Conservation (phyloP, 768 basidiomycete genomes). For the Auricularia auricula-judae region DNA sequence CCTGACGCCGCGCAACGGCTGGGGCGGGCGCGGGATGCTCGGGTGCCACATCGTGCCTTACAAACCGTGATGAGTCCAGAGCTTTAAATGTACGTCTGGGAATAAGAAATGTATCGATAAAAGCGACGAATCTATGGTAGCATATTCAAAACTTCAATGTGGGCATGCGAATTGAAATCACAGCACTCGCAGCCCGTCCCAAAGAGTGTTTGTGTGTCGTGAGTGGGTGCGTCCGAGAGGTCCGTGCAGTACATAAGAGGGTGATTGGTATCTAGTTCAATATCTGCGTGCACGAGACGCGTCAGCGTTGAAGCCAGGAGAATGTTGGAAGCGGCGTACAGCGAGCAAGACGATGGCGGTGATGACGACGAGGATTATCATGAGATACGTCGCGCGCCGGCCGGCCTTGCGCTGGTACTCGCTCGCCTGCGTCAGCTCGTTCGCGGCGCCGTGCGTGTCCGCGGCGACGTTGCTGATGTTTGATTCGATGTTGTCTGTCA, state of each 20-base stretch:
- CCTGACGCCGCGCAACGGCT: conserved; percentile 62
- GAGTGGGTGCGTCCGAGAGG: not conserved
- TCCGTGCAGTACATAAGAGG: not conserved
- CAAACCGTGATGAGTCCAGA: conserved; percentile 8
- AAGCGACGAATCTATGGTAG: too few species aligned
- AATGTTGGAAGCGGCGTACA: conserved; percentile 39
- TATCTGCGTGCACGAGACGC: not conserved
- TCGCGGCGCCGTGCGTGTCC: conserved; percentile 72
- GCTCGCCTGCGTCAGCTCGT: conserved; percentile 79
- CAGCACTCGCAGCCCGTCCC: too few species aligned
- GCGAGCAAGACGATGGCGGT: conserved; percentile 83
- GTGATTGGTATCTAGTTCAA: not conserved
- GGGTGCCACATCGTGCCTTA: conserved; percentile 67
- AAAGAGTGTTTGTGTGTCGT: too few species aligned
- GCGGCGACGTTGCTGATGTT: conserved; percentile 81
- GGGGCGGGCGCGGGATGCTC: conserved; percentile 81
- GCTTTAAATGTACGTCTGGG: not conserved
- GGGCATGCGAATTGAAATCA: too few species aligned
- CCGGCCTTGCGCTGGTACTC: conserved; percentile 95
- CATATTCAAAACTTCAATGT: too few species aligned
- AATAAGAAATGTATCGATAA: too few species aligned
- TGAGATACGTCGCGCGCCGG: conserved; percentile 76
- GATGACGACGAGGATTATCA: conserved; percentile 80
- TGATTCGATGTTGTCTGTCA: conserved; percentile 83
- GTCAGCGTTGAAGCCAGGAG: not conserved